phyloP scores from a whole-genome alignment of 2,329 filamentous ascomycete species.

The Bipolaris bicolor region DNA sequence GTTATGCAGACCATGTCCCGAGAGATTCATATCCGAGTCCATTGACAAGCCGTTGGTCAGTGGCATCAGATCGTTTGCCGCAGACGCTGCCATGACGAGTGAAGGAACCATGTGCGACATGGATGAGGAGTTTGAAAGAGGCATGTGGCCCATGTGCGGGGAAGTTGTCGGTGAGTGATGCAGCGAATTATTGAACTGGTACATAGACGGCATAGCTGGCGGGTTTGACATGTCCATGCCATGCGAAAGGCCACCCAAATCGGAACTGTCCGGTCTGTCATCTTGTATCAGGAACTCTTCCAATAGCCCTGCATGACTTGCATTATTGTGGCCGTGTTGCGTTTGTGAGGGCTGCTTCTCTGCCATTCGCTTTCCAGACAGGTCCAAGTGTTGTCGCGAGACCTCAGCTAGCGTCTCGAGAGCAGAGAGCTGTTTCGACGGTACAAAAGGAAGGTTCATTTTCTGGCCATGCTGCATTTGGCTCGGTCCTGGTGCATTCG shows the following conservation, averaged over 20 bases:
- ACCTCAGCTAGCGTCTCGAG: constrained; percentile 88
- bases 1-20: constrained; percentile 29
- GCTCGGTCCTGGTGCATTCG: constrained; percentile 20
- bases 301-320: constrained; percentile 37
- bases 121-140: constrained; percentile 34
- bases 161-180: constrained; percentile 46
- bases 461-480: constrained; percentile 38
- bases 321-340: constrained; percentile 18
- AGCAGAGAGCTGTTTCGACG: constrained; percentile 71
- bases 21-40: constrained; percentile 45
- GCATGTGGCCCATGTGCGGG: constrained; percentile 43
- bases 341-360: constrained; percentile 37
- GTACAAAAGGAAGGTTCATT: constrained; percentile 52
- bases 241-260: constrained; percentile 34
- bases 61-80: constrained; percentile 50
- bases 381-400: constrained; percentile 74
- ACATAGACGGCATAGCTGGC: constrained; percentile 47
- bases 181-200: constrained; percentile 47
- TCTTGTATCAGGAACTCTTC: constrained; percentile 50
- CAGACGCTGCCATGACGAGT: constrained; percentile 50
- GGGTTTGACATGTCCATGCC: constrained; percentile 42
- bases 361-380: constrained; percentile 53
- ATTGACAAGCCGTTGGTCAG: constrained; percentile 41
- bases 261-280: constrained; percentile 41
- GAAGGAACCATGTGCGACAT: constrained; percentile 47